Conservation (phyloP, 106 monocot genomes). For the Platanthera guangdongensis region DNA sequence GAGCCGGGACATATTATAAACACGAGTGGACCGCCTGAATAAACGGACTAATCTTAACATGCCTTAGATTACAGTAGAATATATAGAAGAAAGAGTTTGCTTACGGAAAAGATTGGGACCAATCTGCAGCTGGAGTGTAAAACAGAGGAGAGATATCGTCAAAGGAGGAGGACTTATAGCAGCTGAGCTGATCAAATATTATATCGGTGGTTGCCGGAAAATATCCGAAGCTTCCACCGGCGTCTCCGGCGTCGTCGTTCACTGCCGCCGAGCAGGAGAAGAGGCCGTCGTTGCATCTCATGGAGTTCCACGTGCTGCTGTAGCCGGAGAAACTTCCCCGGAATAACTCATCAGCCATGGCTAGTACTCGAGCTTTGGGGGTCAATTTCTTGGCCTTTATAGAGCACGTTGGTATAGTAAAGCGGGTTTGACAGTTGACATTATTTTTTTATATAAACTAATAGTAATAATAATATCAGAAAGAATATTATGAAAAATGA, state of each 20-base stretch:
- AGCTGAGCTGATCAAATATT: constrained; percentile 1
- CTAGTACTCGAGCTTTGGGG: background rate
- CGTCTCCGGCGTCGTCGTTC: background rate
- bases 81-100: no score
- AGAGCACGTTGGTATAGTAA: background rate
- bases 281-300: constrained; percentile 1
- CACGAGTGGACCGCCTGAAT: no score
- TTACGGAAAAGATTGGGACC: constrained; percentile 2
- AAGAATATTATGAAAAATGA: no score
- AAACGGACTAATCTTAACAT: no score
- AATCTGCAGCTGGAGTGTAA: background rate
- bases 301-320: background rate
- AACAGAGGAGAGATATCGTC: background rate
- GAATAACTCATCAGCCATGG: constrained; percentile 4
- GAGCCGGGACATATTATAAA: no score
- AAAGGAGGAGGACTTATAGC: background rate
- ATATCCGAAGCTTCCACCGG: background rate
- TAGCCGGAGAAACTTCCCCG: background rate
- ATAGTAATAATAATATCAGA: no score
- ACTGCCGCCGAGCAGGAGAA: constrained; percentile 4
- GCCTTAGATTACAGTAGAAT: no score
- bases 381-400: background rate
- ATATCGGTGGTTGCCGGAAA: background rate
- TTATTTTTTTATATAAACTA: background rate
- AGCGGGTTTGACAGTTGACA: background rate